Conservation (phyloP, 2,329 filamentous ascomycete genomes). For the Balansia obtecta region DNA sequence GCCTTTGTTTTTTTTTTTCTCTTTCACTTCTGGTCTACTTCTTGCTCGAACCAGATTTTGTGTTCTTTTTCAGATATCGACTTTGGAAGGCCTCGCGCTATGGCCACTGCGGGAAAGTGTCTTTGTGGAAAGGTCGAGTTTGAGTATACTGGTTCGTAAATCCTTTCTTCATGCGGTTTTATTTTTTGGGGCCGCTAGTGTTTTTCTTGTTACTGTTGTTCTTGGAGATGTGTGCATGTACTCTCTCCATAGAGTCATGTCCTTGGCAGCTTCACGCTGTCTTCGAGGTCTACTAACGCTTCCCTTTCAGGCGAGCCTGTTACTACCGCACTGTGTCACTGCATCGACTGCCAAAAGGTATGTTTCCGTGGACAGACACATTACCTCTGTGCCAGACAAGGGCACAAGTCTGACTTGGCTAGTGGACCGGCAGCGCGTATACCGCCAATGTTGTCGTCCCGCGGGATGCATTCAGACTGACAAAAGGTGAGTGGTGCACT, state of each 20-base stretch:
- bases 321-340: conserved; percentile 37
- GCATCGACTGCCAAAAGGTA: conserved; percentile 42
- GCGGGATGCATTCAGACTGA: conserved; percentile 32
- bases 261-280: background rate
- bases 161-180: conserved; percentile 4
- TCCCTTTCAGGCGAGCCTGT: conserved; percentile 24
- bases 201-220: background rate
- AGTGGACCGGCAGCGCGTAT: conserved; percentile 40
- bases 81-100: background rate
- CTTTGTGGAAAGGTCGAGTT: conserved; percentile 23
- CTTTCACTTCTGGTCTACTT: background rate
- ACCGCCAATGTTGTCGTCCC: conserved; percentile 41
- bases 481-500: conserved; percentile 24
- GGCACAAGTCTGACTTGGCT: background rate
- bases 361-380: background rate
- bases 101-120: conserved; percentile 20
- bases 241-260: too few species aligned
- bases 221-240: background rate
- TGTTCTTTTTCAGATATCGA: background rate
- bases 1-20: background rate
- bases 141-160: conserved; percentile 18
- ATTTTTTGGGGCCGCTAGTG: background rate
- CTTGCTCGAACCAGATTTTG: background rate
- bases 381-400: too few species aligned
- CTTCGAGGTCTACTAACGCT: background rate